Conservation (phyloP, 768 basidiomycete species). For the Auriscalpium orientale region DNA sequence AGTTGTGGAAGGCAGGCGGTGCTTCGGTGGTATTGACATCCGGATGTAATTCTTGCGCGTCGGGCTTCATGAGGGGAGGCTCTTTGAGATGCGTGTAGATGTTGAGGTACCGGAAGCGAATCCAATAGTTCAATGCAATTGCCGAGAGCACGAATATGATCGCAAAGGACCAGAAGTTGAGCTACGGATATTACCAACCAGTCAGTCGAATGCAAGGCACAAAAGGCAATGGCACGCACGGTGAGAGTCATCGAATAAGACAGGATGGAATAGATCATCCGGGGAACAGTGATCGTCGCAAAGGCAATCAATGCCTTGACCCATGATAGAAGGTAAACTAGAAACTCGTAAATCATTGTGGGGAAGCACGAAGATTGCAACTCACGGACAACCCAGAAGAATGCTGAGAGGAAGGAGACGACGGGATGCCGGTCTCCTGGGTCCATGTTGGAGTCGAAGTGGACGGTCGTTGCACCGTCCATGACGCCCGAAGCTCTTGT, state of each 20-base stretch:
- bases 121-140: constrained; percentile 72
- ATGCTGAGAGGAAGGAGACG: constrained; percentile 69
- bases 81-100: constrained; percentile 72
- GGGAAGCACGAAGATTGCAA: constrained; percentile 16
- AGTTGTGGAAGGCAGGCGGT: constrained; percentile 83
- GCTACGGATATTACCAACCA: constrained; percentile 32
- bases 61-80: constrained; percentile 73
- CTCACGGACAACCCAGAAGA: constrained; percentile 79
- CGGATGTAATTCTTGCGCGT: constrained; percentile 83
- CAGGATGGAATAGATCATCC: constrained; percentile 66
- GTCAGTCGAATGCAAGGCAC: not conserved
- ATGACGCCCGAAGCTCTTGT: not conserved
- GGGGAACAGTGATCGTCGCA: constrained; percentile 75
- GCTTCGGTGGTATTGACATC: constrained; percentile 77
- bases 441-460: constrained; percentile 7
- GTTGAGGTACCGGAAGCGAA: constrained; percentile 75
- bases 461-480: constrained; percentile 1
- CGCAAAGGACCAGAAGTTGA: constrained; percentile 89
- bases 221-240: constrained; percentile 32
- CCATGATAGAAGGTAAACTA: constrained; percentile 83
- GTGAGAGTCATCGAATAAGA: constrained; percentile 89
- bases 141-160: constrained; percentile 63
- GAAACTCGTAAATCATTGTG: constrained; percentile 2
- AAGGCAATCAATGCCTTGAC: constrained; percentile 66
- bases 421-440: constrained; percentile 53